phyloP scores from a whole-genome alignment of 148 eudicot species.

The Persicaria tinctoria region DNA sequence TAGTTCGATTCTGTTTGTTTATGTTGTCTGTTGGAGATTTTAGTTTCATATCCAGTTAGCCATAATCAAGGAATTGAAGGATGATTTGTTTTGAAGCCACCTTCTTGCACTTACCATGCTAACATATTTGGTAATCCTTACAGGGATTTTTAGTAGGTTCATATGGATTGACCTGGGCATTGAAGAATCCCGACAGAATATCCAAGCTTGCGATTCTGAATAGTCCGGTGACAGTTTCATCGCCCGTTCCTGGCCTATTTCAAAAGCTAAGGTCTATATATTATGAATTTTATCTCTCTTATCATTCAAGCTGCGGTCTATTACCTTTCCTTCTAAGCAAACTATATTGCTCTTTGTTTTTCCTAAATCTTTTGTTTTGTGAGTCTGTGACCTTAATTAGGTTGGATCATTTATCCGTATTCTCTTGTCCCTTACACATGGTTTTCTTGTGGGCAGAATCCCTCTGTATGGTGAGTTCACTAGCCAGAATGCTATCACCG shows the following conservation, averaged over 20 bases:
- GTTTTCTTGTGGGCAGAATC: slow-evolving; percentile 38
- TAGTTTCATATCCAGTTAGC: background rate
- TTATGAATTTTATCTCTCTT: background rate
- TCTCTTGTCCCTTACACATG: background rate
- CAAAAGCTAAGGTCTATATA: slow-evolving; percentile 74
- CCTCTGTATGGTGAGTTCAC: slow-evolving; percentile 93
- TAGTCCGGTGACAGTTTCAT: slow-evolving; percentile 78
- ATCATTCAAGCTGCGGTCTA: background rate
- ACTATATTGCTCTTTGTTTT: background rate
- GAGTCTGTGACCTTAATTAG: background rate
- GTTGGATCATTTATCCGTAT: background rate
- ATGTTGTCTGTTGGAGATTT: background rate
- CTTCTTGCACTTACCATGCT: background rate
- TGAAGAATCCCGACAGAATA: slow-evolving; percentile 71
- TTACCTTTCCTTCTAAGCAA: background rate
- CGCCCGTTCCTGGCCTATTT: slow-evolving; percentile 93
- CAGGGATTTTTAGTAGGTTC: slow-evolving; percentile 97
- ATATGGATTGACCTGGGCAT: slow-evolving; percentile 98
- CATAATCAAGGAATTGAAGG: background rate
- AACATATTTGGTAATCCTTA: slow-evolving; percentile 11
- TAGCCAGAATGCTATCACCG: slow-evolving; percentile 87
- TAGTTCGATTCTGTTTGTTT: background rate
- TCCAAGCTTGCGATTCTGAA: slow-evolving; percentile 74
- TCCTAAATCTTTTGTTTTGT: background rate
- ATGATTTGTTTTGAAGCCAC: background rate